phyloP scores from a whole-genome alignment of 257 asterid genomes.

The Solanum chilense region DNA sequence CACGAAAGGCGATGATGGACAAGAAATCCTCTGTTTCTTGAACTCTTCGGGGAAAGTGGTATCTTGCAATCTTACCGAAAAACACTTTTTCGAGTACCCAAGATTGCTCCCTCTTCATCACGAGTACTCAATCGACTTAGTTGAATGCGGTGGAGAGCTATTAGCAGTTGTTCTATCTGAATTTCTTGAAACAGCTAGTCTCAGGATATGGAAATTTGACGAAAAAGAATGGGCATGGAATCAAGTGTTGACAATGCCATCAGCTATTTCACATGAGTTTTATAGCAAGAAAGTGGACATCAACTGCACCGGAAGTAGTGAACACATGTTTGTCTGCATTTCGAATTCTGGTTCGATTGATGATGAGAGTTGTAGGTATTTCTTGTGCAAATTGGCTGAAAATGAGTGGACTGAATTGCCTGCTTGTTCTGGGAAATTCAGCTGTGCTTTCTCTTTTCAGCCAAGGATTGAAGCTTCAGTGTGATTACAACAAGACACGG shows the following conservation, averaged over 20 bases:
- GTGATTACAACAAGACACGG: background rate
- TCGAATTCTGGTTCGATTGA: slow-evolving; percentile 2
- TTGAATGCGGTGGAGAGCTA: slow-evolving; percentile 52
- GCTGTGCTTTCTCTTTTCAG: slow-evolving; percentile 59
- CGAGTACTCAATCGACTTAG: slow-evolving; percentile 74
- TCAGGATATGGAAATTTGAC: slow-evolving; percentile 68
- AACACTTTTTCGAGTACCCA: slow-evolving; percentile 48
- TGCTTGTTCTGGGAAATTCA: slow-evolving; percentile 26
- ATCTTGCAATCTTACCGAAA: slow-evolving; percentile 40
- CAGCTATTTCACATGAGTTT: slow-evolving; percentile 47
- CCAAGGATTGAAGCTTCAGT: slow-evolving; percentile 76
- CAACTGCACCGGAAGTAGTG: slow-evolving; percentile 46
- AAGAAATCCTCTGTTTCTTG: slow-evolving; percentile 40
- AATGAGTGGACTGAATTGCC: slow-evolving; percentile 75
- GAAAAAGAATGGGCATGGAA: slow-evolving; percentile 28
- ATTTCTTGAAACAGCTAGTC: slow-evolving; percentile 55
- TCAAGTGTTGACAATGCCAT: slow-evolving; percentile 72
- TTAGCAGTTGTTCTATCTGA: slow-evolving; percentile 52
- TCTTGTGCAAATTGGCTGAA: slow-evolving; percentile 41
- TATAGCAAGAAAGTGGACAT: slow-evolving; percentile 68
- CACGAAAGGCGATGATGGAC: slow-evolving; percentile 6
- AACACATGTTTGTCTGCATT: slow-evolving; percentile 51
- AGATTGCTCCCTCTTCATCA: slow-evolving; percentile 51
- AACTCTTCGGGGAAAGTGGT: slow-evolving; percentile 60
- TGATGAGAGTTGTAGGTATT: slow-evolving; percentile 37